Evolutionary conservation across 108 stramenopile species (phyloP).

Genomic region (Pseudonitzschia delicatissima): DNA sequence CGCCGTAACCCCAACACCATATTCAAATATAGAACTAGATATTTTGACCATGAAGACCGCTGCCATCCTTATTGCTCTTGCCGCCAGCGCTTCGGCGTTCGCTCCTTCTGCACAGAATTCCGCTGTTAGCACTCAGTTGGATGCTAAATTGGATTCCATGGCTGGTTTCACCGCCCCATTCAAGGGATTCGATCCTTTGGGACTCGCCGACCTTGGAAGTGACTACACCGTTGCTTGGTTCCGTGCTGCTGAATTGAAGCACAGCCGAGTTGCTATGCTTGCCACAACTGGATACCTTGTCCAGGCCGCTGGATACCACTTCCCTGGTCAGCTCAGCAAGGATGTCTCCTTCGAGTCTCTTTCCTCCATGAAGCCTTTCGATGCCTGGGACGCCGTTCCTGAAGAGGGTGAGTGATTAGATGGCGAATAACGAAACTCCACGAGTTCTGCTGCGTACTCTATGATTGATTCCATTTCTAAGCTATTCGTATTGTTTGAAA

Average conservation of each 20-base stretch:
- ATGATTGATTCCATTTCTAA: background rate
- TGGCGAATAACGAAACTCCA: too few relatives aligned
- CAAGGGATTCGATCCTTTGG: slow-evolving; percentile 56
- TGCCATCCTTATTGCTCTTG: slow-evolving; percentile 26
- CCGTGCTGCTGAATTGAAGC: slow-evolving; percentile 88
- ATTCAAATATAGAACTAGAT: background rate
- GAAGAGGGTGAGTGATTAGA: slow-evolving; percentile 55
- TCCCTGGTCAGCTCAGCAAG: slow-evolving; percentile 69
- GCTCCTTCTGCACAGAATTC: slow-evolving; percentile 28
- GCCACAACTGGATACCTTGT: slow-evolving; percentile 78
- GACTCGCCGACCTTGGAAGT: slow-evolving; percentile 45
- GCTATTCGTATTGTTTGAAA: background rate
- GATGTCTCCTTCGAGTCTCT: slow-evolving; percentile 69
- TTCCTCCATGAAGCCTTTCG: slow-evolving; percentile 68
- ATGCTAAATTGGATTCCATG: slow-evolving; percentile 77
- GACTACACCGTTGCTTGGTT: slow-evolving; percentile 74
- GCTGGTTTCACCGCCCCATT: slow-evolving; percentile 80
- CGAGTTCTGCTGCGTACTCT: background rate
- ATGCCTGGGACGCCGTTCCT: slow-evolving; percentile 75
- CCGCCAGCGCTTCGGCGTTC: slow-evolving; percentile 37
- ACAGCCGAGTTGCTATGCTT: slow-evolving; percentile 85
- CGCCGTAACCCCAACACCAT: too few relatives aligned
- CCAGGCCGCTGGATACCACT: slow-evolving; percentile 59
- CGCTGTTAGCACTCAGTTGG: slow-evolving; percentile 75
- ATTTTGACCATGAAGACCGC: slow-evolving; percentile 26